phyloP scores from a whole-genome alignment of 345 rosid species.

The Murraya paniculata region DNA sequence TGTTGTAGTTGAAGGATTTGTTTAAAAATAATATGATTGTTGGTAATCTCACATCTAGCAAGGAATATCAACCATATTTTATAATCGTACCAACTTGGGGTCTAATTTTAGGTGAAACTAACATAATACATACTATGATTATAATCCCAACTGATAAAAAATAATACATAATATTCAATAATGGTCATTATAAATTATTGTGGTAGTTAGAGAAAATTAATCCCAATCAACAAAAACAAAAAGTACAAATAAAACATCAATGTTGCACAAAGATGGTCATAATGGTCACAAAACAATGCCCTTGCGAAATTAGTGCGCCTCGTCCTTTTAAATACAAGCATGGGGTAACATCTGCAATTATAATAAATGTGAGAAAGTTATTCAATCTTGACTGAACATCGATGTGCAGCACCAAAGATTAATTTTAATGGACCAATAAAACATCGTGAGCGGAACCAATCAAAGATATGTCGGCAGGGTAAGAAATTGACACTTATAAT shows the following conservation, averaged over 20 bases:
- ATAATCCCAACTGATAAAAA: no score
- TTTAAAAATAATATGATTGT: no score
- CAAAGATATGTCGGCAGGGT: conserved; percentile 16
- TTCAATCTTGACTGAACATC: conserved; percentile 23
- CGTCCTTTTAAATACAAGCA: not conserved
- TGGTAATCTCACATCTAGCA: no score
- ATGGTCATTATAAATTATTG: not conserved
- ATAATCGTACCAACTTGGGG: no score
- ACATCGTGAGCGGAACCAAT: not conserved
- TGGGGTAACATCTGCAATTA: not conserved
- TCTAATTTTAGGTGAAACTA: no score
- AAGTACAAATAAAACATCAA: no score
- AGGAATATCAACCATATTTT: no score
- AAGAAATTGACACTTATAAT: not conserved
- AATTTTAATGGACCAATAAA: not conserved
- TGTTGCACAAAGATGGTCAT: not conserved
- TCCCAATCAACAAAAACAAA: no score
- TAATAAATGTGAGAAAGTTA: not conserved
- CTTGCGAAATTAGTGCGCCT: not conserved
- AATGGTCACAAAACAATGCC: not conserved
- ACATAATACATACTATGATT: no score
- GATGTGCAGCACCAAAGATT: conserved; percentile 16
- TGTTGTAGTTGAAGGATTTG: no score
- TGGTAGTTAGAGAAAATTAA: not conserved
- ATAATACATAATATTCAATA: not conserved